A percentile compares a stretch with the other conserved stretches of the same genome.
These are phyloP conservation scores for Pneumocystis wakefieldiae DNA, from an alignment of 1,139 yeast genomes.

Conservation along the genomic window DNA sequence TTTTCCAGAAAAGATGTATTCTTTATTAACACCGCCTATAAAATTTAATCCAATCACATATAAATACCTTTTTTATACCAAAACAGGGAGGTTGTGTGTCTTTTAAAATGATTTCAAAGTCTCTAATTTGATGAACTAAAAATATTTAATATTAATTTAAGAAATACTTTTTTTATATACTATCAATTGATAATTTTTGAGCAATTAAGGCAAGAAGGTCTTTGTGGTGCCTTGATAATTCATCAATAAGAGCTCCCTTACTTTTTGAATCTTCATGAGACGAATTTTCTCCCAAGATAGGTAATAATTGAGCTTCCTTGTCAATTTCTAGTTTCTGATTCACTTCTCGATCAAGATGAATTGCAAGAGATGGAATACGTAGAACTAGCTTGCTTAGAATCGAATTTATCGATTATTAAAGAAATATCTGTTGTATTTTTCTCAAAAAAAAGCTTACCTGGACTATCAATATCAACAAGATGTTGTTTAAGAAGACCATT, in stretches of 20 bases:
- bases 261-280: conserved; percentile 19
- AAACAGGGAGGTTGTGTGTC: conserved; percentile 64
- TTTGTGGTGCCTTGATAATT: conserved; percentile 49
- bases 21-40: conserved; percentile 79
- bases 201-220: conserved; percentile 58
- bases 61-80: neutral
- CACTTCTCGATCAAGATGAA: conserved; percentile 70
- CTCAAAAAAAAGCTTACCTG: conserved; percentile 22
- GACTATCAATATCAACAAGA: conserved; percentile 65
- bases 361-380: conserved; percentile 89
- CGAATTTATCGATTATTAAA: neutral
- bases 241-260: conserved; percentile 14
- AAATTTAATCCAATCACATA: neutral
- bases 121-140: conserved; percentile 35
- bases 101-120: conserved; percentile 75
- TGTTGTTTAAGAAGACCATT: conserved; percentile 38
- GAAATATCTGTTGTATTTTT: neutral
- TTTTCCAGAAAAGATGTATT: conserved; percentile 86
- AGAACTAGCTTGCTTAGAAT: conserved; percentile 28
- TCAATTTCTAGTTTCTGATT: conserved; percentile 74
- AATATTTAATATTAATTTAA: neutral
- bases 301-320: conserved; percentile 71
- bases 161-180: conserved; percentile 27
- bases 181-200: conserved; percentile 38
- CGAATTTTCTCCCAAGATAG: conserved; percentile 56